These are phyloP conservation scores for Keithomyces neogunnii DNA, from an alignment of 2,329 filamentous ascomycete genomes.

Conservation along the genomic window DNA sequence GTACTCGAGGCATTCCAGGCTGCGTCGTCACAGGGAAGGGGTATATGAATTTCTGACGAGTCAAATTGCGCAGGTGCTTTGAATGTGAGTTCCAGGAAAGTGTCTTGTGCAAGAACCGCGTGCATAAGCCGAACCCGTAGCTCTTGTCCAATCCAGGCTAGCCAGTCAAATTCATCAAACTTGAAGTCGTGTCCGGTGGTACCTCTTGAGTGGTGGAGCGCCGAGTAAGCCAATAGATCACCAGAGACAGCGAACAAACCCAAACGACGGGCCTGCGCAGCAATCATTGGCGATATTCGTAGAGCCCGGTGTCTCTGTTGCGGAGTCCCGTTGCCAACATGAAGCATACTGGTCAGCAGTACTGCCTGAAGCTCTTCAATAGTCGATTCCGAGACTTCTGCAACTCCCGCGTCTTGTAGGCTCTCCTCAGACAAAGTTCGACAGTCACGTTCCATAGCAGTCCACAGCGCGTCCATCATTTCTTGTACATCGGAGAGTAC, in stretches of 20 bases:
- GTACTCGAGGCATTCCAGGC: constrained; percentile 59
- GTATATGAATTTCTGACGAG: constrained; percentile 53
- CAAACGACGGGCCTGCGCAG: constrained; percentile 46
- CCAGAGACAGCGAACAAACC: constrained; percentile 45
- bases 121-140: constrained; percentile 57
- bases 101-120: constrained; percentile 55
- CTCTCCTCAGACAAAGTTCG: constrained; percentile 28
- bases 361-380: constrained; percentile 63
- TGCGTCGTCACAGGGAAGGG: constrained; percentile 65
- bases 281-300: constrained; percentile 48
- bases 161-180: constrained; percentile 40
- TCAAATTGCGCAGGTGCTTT: constrained; percentile 58
- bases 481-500: constrained; percentile 53
- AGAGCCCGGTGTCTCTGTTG: constrained; percentile 56
- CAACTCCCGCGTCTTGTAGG: constrained; percentile 11
- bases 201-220: constrained; percentile 55
- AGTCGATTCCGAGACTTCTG: constrained; percentile 27
- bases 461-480: constrained; percentile 56
- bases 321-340: constrained; percentile 63
- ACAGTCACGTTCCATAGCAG: constrained; percentile 50
- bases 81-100: constrained; percentile 62
- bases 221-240: constrained; percentile 30
- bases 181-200: constrained; percentile 31
- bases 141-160: constrained; percentile 62
- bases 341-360: constrained; percentile 51